Evolutionary conservation across 1,284 basidiomycete genomes (phyloP), one percentile per base, ranked within the genome.

Genomic region (Ganoderma lucidum): DNA sequence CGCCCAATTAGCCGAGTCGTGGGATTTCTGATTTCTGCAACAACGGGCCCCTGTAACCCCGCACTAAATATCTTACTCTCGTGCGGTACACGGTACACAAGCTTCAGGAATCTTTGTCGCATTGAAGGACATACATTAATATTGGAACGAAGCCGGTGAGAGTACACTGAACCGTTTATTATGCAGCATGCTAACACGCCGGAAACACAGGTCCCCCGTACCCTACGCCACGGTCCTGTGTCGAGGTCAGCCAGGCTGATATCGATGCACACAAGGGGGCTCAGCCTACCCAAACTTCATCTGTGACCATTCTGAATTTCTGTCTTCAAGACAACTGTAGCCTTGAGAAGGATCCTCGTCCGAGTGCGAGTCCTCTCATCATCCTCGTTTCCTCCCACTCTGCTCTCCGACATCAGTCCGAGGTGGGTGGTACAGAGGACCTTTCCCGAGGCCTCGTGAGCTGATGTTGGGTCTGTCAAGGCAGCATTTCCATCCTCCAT

Each of bases 401-500:
- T 56, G 65, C 78, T 78, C 44, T 74, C 77, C 68, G 77, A 73
- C 62, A 75, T 74, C 63, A 82, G 69, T 30, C 82, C 81, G 0
- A 82, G 72, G 17, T 80, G 77, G 4, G 81, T 83, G n/a, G 81
- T 80, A 67, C 82, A 83, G n/a, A 83, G 64, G 0, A 83, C 69
- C 68, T 67, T 53, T 35, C n/a, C 35, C 10, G 6, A 39, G 39
- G 45, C 59, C 35, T 35, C 55, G 66, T 37, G 67, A 71, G 42
- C 64, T 79, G 79, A 69, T 9, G 61, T 12, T 15, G 60, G 62
- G 1, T 66, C 71, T 0, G 55, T 68, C 44, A 60, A 15, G 59
- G 59, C 12, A 69, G 59, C 65, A 78, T 79, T 81, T 6, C 81
- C 78, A 58, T 86, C 82, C 28, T 87, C 83, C 87, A 90, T 87